A percentile compares a stretch with the other conserved stretches of the same genome.
phyloP scores from a whole-genome alignment of 225 moss, liverwort and hornwort species.

The Takakia lepidozioides region DNA sequence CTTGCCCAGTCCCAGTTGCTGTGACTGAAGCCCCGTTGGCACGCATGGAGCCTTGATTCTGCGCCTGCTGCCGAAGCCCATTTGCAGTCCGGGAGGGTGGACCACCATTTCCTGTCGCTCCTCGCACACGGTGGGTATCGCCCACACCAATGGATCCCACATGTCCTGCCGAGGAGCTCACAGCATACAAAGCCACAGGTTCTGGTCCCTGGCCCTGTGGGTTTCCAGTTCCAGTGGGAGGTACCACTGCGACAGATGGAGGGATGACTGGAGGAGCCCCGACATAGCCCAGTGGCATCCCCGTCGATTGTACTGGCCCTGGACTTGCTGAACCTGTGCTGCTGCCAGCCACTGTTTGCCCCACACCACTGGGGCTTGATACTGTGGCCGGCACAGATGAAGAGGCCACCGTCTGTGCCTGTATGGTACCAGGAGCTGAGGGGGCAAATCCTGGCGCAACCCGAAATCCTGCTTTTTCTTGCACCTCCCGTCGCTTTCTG shows the following conservation, averaged over 20 bases:
- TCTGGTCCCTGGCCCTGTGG: slow-evolving; percentile 16
- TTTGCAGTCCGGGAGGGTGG: slow-evolving; percentile 25
- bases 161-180: slow-evolving; percentile 18
- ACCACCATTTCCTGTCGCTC: slow-evolving; percentile 23
- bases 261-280: slow-evolving; percentile 11
- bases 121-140: slow-evolving; percentile 27
- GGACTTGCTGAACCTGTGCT: slow-evolving; percentile 14
- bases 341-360: not conserved
- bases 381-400: slow-evolving; percentile 17
- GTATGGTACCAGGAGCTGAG: slow-evolving; percentile 28
- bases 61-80: slow-evolving; percentile 27
- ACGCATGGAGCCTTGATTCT: slow-evolving; percentile 19
- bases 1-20: slow-evolving; percentile 25
- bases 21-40: slow-evolving; percentile 15
- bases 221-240: slow-evolving; percentile 8
- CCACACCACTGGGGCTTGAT: slow-evolving; percentile 1
- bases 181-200: slow-evolving; percentile 14
- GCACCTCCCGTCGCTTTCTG: slow-evolving; percentile 74
- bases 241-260: slow-evolving; percentile 5
- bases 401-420: slow-evolving; percentile 23
- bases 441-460: slow-evolving; percentile 35
- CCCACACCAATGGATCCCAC: slow-evolving; percentile 14
- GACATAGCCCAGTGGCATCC: not conserved
- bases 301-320: slow-evolving; percentile 2
- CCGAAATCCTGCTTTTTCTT: slow-evolving; percentile 49